Evolutionary conservation across 2,329 filamentous ascomycete genomes (phyloP).

Genomic region (Colletotrichum salicis): DNA sequence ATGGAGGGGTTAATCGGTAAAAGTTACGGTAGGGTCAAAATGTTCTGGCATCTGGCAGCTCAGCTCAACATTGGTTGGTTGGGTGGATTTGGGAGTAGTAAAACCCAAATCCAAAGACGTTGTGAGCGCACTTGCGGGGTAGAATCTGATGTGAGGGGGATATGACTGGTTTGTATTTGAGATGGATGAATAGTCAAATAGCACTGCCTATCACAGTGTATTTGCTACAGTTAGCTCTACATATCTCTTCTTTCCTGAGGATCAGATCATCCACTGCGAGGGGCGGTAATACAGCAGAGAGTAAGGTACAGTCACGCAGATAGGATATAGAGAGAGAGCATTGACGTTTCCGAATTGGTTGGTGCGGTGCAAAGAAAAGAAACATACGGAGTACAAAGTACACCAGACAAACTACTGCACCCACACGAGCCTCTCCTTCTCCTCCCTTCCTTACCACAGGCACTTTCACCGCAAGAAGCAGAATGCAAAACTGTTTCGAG

Average conservation of each 20-base stretch:
- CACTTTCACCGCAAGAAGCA: background rate
- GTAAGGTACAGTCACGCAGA: background rate
- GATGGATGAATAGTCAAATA: background rate
- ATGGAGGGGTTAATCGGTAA: background rate
- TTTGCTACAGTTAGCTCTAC: too few species aligned
- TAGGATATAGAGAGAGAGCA: background rate
- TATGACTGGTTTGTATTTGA: background rate
- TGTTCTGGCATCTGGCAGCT: background rate
- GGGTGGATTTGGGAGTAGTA: background rate
- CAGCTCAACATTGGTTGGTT: background rate
- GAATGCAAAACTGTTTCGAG: background rate
- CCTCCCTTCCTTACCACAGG: background rate
- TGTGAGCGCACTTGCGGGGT: background rate
- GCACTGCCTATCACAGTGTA: background rate
- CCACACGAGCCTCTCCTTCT: background rate
- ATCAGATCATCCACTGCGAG: background rate
- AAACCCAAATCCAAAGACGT: background rate
- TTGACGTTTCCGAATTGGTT: background rate
- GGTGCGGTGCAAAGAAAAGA: background rate
- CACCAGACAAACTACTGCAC: conserved; percentile 19
- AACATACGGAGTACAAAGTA: background rate
- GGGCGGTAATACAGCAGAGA: background rate
- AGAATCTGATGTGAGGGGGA: background rate
- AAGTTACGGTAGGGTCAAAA: background rate
- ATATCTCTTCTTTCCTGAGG: background rate